Evolutionary conservation across 257 asterid genomes (phyloP).

Genomic region (Solanum lycopersicoides): DNA sequence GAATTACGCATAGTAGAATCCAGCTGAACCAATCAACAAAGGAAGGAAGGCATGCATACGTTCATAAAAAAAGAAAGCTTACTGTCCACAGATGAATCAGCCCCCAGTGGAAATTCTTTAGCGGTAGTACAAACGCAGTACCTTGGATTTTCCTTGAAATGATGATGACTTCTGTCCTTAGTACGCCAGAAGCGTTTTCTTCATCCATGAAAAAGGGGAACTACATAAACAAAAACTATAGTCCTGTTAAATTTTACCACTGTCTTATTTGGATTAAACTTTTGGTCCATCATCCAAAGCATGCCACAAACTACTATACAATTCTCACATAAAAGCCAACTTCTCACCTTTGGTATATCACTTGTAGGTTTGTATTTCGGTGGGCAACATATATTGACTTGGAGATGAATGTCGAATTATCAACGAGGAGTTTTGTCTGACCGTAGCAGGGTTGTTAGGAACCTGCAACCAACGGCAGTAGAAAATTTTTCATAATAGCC

Average conservation of each 20-base stretch:
- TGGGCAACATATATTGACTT: background rate
- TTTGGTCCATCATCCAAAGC: background rate
- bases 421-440: background rate
- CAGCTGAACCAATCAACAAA: background rate
- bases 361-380: constrained; percentile 8
- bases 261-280: background rate
- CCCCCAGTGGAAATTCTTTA: background rate
- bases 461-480: background rate
- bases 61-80: background rate
- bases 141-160: constrained; percentile 1
- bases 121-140: constrained; percentile 2
- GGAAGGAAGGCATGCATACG: background rate
- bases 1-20: background rate
- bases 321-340: background rate
- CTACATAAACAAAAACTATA: background rate
- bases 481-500: background rate
- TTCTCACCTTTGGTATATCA: constrained; percentile 24
- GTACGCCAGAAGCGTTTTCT: background rate
- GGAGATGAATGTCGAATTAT: constrained; percentile 4
- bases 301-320: background rate
- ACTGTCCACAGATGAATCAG: constrained; percentile 1
- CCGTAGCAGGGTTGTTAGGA: constrained; percentile 4
- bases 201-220: constrained; percentile 15
- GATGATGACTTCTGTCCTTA: background rate
- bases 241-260: background rate